These are phyloP conservation scores for Spergularia marina DNA, from an alignment of 148 eudicot species.

Conservation along the genomic window DNA sequence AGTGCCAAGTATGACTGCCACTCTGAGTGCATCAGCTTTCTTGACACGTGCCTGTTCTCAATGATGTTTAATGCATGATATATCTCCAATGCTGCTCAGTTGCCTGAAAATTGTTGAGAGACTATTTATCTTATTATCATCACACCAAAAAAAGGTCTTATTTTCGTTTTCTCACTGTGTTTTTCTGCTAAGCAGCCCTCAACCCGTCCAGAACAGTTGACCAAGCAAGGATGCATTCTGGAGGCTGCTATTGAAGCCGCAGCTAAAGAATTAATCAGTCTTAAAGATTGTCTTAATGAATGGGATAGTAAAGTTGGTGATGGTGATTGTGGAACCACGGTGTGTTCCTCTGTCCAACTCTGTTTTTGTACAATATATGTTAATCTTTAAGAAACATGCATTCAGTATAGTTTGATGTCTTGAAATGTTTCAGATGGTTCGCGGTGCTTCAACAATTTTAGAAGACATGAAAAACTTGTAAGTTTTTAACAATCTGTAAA, in stretches of 20 bases:
- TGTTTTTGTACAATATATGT: not conserved
- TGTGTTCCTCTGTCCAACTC: constrained; percentile 32
- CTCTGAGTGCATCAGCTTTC: no score
- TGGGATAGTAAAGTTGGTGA: constrained; percentile 98
- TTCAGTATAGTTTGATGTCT: constrained; percentile 20
- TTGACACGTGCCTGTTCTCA: no score
- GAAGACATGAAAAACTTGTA: constrained; percentile 85
- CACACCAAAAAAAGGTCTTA: no score
- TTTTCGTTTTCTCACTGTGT: not conserved
- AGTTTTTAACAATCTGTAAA: constrained; percentile 22
- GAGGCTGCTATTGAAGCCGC: constrained; percentile 92
- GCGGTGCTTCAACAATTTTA: constrained; percentile 80
- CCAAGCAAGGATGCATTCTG: constrained; percentile 57
- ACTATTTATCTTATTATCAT: no score
- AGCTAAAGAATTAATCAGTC: constrained; percentile 54
- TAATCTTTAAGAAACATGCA: constrained; percentile 1
- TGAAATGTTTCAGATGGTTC: constrained; percentile 67
- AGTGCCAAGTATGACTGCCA: no score
- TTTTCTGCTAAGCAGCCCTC: constrained; percentile 37
- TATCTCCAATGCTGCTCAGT: no score
- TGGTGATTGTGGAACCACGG: constrained; percentile 99
- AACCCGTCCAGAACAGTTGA: constrained; percentile 68
- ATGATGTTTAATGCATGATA: no score
- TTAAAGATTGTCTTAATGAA: constrained; percentile 78
- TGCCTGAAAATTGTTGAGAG: no score